Percentiles rank a stretch among this genome's conserved stretches.
Conservation (phyloP, 495 filamentous ascomycete species). For the Haplographium delicatum region DNA sequence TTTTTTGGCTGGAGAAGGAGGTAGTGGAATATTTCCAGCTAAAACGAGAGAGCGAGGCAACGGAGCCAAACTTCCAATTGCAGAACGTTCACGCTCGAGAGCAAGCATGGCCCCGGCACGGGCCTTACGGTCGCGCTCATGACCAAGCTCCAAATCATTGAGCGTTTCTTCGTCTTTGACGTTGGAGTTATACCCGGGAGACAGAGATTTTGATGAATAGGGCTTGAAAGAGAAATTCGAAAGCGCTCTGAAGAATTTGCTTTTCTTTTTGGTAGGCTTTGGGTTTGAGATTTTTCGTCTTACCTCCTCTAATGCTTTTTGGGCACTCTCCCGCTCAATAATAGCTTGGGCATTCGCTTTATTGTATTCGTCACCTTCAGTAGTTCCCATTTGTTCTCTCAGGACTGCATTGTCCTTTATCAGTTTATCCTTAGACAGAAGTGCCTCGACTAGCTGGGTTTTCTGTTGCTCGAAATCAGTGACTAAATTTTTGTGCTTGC, state of each 20-base stretch:
- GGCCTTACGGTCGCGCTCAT: too few relatives aligned
- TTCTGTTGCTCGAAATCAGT: conserved; percentile 45
- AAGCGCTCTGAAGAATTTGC: not conserved
- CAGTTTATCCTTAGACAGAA: conserved; percentile 50
- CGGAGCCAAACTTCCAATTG: not conserved
- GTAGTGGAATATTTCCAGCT: conserved; percentile 1
- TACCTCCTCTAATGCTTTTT: conserved; percentile 20
- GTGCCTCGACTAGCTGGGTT: conserved; percentile 43
- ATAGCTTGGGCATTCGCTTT: not conserved
- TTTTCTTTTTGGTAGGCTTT: not conserved
- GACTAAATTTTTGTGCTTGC: conserved; percentile 32
- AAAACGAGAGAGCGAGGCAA: not conserved
- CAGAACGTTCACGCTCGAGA: conserved; percentile 4
- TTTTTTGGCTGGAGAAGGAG: not conserved
- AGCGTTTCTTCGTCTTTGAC: too few relatives aligned
- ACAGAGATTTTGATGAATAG: not conserved
- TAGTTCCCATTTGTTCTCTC: not conserved
- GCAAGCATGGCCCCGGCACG: not conserved
- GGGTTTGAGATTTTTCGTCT: conserved; percentile 7
- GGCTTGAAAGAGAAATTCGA: not conserved
- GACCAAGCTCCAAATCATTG: not conserved
- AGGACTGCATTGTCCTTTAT: conserved; percentile 36
- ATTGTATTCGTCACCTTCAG: not conserved
- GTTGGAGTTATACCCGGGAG: not conserved
- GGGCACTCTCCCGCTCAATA: not conserved